Conservation (phyloP, 1,284 basidiomycete genomes). For the Puccinia horiana region DNA sequence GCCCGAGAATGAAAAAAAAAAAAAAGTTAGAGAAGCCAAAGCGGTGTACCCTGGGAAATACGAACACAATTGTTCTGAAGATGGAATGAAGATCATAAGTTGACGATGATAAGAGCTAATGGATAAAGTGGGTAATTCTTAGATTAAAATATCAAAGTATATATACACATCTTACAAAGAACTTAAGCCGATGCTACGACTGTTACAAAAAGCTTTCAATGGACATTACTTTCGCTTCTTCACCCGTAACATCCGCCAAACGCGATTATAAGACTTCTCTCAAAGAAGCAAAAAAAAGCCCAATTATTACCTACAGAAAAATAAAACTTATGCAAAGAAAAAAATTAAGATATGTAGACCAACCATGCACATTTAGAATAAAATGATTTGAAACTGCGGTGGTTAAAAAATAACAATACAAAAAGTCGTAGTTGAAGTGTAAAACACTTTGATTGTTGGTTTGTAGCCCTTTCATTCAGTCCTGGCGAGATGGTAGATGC, state of each 20-base stretch:
- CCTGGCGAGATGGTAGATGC: background rate
- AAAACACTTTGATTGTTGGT: background rate
- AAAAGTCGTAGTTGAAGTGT: background rate
- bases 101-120: too few species aligned
- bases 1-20: too few species aligned
- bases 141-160: background rate
- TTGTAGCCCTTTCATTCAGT: background rate
- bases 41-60: too few species aligned
- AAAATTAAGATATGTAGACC: background rate
- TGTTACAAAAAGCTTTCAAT: background rate
- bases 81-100: too few species aligned
- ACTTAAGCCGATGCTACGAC: background rate
- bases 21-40: too few species aligned
- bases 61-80: background rate
- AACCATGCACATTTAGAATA: background rate
- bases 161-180: background rate
- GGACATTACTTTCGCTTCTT: background rate
- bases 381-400: background rate
- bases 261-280: background rate
- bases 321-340: background rate
- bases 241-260: background rate
- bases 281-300: background rate
- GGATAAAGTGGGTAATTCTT: too few species aligned
- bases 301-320: background rate
- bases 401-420: background rate